phyloP scores from a whole-genome alignment of 1,284 basidiomycete genomes.

The Cryptococcus sp. region DNA sequence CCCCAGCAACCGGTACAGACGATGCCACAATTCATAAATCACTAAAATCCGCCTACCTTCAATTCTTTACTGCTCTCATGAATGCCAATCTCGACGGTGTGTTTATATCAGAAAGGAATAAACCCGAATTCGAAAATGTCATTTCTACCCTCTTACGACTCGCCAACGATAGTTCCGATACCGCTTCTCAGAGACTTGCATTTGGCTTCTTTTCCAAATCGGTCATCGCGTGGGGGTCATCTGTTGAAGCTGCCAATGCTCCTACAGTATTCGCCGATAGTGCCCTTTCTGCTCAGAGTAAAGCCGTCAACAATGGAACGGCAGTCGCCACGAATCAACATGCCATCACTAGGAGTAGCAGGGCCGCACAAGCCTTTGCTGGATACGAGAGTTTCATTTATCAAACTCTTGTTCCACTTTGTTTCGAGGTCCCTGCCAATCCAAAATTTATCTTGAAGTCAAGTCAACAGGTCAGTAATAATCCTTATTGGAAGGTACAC shows the following conservation, averaged over 20 bases:
- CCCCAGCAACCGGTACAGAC: constrained; percentile 84
- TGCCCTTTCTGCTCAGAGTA: constrained; percentile 32
- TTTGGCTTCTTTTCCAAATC: constrained; percentile 69
- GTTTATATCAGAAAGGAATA: constrained; percentile 77
- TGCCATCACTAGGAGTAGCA: constrained; percentile 31
- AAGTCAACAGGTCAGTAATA: constrained; percentile 65
- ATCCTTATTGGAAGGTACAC: background rate
- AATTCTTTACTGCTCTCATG: constrained; percentile 77
- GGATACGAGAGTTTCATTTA: constrained; percentile 95
- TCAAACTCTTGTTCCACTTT: constrained; percentile 74
- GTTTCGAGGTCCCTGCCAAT: constrained; percentile 75
- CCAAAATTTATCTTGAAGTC: constrained; percentile 83
- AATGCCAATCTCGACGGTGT: constrained; percentile 73
- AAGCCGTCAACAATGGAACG: constrained; percentile 48
- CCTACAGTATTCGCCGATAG: constrained; percentile 41
- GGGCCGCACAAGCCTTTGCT: constrained; percentile 59
- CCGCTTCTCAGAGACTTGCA: constrained; percentile 70
- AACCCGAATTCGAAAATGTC: constrained; percentile 71
- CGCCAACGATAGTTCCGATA: constrained; percentile 68
- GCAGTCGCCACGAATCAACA: constrained; percentile 35
- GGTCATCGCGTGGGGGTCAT: constrained; percentile 72
- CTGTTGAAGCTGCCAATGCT: constrained; percentile 47
- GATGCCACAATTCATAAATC: constrained; percentile 78
- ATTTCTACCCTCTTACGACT: constrained; percentile 59
- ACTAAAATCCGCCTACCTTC: constrained; percentile 85